phyloP scores from a whole-genome alignment of 108 stramenopile species.

The Nannochloropsis gaditana region DNA sequence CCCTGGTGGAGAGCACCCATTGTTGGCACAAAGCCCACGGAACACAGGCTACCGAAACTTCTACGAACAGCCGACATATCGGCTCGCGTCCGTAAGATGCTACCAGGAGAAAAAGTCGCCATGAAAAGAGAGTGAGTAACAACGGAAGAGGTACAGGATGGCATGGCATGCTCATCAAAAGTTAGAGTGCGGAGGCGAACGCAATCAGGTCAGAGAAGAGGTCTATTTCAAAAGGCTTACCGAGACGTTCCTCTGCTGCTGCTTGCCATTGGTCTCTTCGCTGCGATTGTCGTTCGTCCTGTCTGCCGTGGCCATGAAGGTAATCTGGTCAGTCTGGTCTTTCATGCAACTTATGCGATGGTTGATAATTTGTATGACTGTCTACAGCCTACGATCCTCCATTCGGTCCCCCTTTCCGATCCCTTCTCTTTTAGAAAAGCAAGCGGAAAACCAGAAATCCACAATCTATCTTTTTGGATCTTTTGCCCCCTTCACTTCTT shows the following conservation, averaged over 20 bases:
- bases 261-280: background rate
- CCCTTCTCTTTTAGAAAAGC: too few relatives aligned
- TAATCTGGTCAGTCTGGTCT: too few relatives aligned
- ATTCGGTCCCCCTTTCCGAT: too few relatives aligned
- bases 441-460: too few relatives aligned
- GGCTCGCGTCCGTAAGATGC: background rate
- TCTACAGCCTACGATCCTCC: too few relatives aligned
- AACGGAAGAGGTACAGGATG: background rate
- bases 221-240: background rate
- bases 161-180: too few relatives aligned
- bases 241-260: constrained; percentile 12
- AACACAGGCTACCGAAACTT: background rate
- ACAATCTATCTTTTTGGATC: too few relatives aligned
- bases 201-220: too few relatives aligned
- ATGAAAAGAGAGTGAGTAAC: background rate
- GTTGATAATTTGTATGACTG: too few relatives aligned
- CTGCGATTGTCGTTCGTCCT: background rate
- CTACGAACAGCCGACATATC: background rate
- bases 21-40: constrained; percentile 79
- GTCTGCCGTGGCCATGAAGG: background rate
- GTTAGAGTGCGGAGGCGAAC: too few relatives aligned
- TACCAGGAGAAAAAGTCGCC: background rate
- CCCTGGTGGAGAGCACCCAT: constrained; percentile 98
- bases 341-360: too few relatives aligned
- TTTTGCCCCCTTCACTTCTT: too few relatives aligned